Evolutionary conservation across 2,329 filamentous ascomycete species (phyloP).

Genomic region (Microascus cirrosus): DNA sequence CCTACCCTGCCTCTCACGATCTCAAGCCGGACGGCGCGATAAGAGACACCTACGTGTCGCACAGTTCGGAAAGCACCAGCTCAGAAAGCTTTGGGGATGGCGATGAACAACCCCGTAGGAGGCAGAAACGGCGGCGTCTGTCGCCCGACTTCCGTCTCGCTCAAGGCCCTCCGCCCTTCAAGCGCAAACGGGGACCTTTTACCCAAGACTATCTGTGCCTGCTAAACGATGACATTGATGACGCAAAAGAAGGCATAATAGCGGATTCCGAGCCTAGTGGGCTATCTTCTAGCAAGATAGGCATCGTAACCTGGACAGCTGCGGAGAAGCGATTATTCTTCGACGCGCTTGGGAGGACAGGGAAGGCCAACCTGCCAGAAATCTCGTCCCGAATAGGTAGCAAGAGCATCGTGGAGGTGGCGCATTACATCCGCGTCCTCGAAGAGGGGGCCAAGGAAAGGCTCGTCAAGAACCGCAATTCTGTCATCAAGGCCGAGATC

Average conservation of each 20-base stretch:
- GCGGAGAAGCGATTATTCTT: conserved; percentile 65
- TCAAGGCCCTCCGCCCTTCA: conserved; percentile 23
- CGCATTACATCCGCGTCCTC: conserved; percentile 56
- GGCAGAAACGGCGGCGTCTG: neutral
- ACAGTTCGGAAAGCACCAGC: neutral
- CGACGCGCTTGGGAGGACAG: conserved; percentile 49
- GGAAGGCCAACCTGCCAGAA: conserved; percentile 46
- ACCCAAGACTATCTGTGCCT: conserved; percentile 36
- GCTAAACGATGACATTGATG: conserved; percentile 47
- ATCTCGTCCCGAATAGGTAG: conserved; percentile 54
- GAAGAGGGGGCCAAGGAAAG: conserved; percentile 25
- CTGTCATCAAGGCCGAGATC: conserved; percentile 36
- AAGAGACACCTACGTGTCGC: neutral
- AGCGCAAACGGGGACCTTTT: conserved; percentile 30
- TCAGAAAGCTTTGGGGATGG: neutral
- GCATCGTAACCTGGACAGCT: conserved; percentile 57
- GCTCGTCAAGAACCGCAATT: conserved; percentile 25
- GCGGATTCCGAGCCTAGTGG: neutral
- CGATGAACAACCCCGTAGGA: neutral
- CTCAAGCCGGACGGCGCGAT: neutral
- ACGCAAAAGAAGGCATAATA: conserved; percentile 28
- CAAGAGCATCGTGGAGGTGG: conserved; percentile 67
- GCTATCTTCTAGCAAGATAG: conserved; percentile 43
- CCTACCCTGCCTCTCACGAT: neutral
- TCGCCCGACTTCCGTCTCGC: neutral